Base-by-base conservation (phyloP, 768 basidiomycete genomes). In the Terana coerulea region DNA sequence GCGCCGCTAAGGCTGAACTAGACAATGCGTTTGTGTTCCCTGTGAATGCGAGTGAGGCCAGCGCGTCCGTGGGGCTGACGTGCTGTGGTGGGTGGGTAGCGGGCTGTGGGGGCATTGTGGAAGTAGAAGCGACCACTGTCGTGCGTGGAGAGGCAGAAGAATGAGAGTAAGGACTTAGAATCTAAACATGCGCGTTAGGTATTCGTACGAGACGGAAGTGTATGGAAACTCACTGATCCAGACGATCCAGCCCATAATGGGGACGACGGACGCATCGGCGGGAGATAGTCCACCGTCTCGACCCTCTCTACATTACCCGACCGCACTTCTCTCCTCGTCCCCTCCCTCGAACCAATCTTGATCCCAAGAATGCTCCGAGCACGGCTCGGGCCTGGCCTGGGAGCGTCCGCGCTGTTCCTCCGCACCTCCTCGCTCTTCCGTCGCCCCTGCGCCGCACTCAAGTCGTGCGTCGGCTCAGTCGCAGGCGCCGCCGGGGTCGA, bases 31-130 rank as follows among this genome's bases (percentile, higher is more conserved):
- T 22, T 6, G 52, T 24, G 37, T 47, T 47, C 25, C 52, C 52
- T 10, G 52, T 53, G 46, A 53, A 53, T 1, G 52, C 52, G 25
- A 53, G 44, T 12, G 52, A 53, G 7, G 52, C 30, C 9, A 53
- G 52, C 26, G 52, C 52, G 46, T 53, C 37, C 29, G 52, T 53
- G 1, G 52, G 31, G 21, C 28, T 24, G 36, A 39, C 19, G 11
- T 39, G 11, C 28, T 36, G 35, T 19, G 17, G 26, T 2, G 8
- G 26, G 33, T 10, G 22, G 35, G 6, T 26, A 28, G 35, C 22
- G 21, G n/a, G n/a, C n/a, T n/a, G n/a, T n/a, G n/a, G n/a, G n/a
- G n/a, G n/a, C n/a, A n/a, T n/a, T n/a, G n/a, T n/a, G n/a, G n/a
- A n/a, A n/a, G n/a, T n/a, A n/a, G n/a, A n/a, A n/a, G n/a, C n/a